Percentiles rank a stretch among this genome's conserved stretches.
These are phyloP conservation scores for Vinca minor DNA, from an alignment of 257 asterid species.

Conservation along the genomic window DNA sequence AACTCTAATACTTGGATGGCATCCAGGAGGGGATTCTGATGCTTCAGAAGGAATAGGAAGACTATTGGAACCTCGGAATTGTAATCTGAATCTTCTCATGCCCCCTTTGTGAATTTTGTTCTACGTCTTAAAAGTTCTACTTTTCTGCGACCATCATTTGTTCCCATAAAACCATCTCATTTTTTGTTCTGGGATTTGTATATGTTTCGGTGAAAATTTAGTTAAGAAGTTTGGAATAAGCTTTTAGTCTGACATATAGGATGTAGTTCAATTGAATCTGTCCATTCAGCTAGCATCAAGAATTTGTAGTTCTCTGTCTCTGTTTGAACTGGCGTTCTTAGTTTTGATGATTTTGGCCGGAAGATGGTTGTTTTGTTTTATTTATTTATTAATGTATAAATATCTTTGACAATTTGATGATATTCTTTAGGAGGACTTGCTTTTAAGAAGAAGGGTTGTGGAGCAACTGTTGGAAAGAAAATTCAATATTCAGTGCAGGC, in stretches of 20 bases:
- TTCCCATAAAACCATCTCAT: neutral
- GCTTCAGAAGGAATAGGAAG: too few relatives aligned
- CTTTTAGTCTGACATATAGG: neutral
- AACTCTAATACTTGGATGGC: too few relatives aligned
- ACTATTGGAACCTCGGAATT: too few relatives aligned
- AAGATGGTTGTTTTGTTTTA: slow-evolving; percentile 6
- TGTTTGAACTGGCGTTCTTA: too few relatives aligned
- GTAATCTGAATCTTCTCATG: neutral
- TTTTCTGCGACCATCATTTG: neutral
- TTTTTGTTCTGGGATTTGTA: slow-evolving; percentile 7
- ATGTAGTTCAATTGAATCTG: neutral
- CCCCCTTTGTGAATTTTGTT: neutral
- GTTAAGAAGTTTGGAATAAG: neutral
- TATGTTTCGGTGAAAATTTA: neutral
- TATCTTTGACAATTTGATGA: slow-evolving; percentile 10
- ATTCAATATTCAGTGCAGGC: slow-evolving; percentile 59
- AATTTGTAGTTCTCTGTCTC: too few relatives aligned
- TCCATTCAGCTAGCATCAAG: too few relatives aligned
- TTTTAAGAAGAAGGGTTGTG: slow-evolving; percentile 51
- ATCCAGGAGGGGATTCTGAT: too few relatives aligned
- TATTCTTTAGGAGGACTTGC: slow-evolving; percentile 46
- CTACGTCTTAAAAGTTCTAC: neutral
- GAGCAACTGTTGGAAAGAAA: slow-evolving; percentile 37
- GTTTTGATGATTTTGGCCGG: slow-evolving; percentile 13
- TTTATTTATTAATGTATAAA: too few relatives aligned